Conservation (phyloP, 108 stramenopile species). For the Hondaea fermentalgiana region DNA sequence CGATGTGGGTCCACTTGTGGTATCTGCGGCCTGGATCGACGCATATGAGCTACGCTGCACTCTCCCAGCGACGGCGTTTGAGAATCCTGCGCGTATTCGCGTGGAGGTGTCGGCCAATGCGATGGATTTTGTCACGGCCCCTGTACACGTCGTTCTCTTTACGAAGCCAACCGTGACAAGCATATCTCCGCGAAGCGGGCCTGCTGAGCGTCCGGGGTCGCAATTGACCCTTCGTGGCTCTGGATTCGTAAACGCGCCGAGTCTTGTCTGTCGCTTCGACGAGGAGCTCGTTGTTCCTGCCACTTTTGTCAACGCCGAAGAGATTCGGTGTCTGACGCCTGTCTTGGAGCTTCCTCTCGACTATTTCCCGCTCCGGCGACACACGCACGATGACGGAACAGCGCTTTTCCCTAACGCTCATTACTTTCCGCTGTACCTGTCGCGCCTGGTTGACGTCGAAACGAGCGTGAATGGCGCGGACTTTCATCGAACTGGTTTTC, state of each 20-base stretch:
- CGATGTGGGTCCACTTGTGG: background rate
- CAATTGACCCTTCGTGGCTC: background rate
- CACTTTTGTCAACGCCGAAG: background rate
- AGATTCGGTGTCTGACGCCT: background rate
- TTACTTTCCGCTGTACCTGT: slow-evolving; percentile 51
- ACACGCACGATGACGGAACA: background rate
- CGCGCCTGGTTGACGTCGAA: slow-evolving; percentile 52
- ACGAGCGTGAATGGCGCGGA: slow-evolving; percentile 57
- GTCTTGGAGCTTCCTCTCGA: background rate
- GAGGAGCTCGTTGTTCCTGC: background rate
- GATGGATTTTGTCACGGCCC: background rate
- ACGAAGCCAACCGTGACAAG: background rate
- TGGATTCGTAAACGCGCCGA: slow-evolving; percentile 20
- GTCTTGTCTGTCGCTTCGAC: background rate
- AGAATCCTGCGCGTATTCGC: background rate
- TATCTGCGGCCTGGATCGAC: background rate
- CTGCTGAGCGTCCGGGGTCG: background rate
- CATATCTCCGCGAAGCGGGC: background rate
- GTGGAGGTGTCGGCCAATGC: background rate
- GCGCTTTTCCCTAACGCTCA: slow-evolving; percentile 55
- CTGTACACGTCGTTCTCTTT: background rate
- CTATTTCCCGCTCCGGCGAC: background rate
- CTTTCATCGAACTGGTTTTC: slow-evolving; percentile 37
- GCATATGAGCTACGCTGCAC: background rate
- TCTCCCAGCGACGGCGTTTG: background rate